Percentiles rank a stretch among this genome's conserved stretches.
Evolutionary conservation across 768 basidiomycete species (phyloP).

Genomic region (Russula lepida): DNA sequence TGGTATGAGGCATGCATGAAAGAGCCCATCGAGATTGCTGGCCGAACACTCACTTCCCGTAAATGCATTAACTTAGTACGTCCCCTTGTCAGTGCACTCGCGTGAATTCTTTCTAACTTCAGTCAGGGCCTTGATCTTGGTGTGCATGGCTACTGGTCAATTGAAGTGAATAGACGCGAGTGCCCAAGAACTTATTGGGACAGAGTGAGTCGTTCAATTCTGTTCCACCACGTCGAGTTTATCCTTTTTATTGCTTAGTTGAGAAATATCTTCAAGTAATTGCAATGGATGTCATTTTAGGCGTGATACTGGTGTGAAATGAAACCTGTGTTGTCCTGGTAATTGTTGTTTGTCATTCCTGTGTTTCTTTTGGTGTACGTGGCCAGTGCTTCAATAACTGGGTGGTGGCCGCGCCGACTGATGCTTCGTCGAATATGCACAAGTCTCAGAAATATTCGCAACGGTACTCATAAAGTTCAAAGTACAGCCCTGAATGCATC

Average conservation of each 20-base stretch:
- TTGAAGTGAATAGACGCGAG: conserved; percentile 13
- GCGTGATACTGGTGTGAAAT: not conserved
- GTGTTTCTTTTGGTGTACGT: not conserved
- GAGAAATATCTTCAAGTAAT: conserved; percentile 3
- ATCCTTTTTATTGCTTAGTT: not conserved
- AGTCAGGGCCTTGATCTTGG: conserved; percentile 13
- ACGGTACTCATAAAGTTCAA: no score
- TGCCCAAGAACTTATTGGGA: conserved; percentile 16
- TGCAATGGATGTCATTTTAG: not conserved
- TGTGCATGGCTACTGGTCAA: conserved; percentile 5
- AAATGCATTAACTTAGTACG: conserved; percentile 3
- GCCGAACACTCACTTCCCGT: not conserved
- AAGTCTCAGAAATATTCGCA: no score
- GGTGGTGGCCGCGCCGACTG: no score
- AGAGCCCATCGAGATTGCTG: not conserved
- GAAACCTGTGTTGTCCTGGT: not conserved
- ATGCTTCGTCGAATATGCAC: no score
- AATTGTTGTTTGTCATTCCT: not conserved
- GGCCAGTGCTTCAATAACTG: no score
- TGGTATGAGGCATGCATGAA: conserved; percentile 23
- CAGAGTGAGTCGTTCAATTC: not conserved
- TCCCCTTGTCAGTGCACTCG: not conserved
- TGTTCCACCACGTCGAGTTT: not conserved
- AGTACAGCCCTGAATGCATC: conserved; percentile 51
- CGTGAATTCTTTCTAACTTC: not conserved